Percentiles rank a stretch among this genome's conserved stretches.
These are phyloP conservation scores for Desmodesmus armatus DNA, from an alignment of 139 green algal genomes.

Conservation along the genomic window DNA sequence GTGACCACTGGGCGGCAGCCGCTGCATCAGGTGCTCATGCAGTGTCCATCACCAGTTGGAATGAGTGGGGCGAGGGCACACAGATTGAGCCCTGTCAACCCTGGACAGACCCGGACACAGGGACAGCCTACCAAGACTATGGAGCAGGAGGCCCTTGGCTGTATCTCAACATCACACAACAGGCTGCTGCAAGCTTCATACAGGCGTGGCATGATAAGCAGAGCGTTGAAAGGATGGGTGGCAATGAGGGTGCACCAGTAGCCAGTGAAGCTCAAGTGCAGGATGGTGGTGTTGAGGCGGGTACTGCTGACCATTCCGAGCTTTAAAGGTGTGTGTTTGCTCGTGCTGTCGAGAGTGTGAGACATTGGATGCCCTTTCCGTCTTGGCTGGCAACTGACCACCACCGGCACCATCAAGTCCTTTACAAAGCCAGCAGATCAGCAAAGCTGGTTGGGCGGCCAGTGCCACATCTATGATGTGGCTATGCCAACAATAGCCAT, in stretches of 20 bases:
- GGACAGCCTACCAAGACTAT: conserved; percentile 45
- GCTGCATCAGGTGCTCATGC: not conserved
- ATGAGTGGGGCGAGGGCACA: conserved; percentile 65
- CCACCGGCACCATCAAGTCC: too few species aligned
- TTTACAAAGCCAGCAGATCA: too few species aligned
- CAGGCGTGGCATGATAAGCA: not conserved
- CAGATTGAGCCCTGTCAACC: conserved; percentile 51
- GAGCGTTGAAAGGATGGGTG: not conserved
- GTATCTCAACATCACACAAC: conserved; percentile 47
- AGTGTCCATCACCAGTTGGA: conserved; percentile 65
- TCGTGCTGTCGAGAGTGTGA: too few species aligned
- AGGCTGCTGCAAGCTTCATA: conserved; percentile 14
- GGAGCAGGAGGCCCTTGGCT: conserved; percentile 11
- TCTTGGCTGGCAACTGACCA: too few species aligned
- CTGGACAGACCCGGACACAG: conserved; percentile 1
- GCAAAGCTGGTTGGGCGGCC: too few species aligned
- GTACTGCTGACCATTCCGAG: too few species aligned
- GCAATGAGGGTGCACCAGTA: not conserved
- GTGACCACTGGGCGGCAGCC: conserved; percentile 35
- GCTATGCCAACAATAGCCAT: too few species aligned
- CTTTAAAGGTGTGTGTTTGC: too few species aligned
- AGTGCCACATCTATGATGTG: too few species aligned
- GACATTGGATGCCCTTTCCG: too few species aligned
- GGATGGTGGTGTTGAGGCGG: not conserved
- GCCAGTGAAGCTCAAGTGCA: not conserved